These are phyloP conservation scores for Xylaria telfairii DNA, from an alignment of 495 filamentous ascomycete species.

Conservation along the genomic window DNA sequence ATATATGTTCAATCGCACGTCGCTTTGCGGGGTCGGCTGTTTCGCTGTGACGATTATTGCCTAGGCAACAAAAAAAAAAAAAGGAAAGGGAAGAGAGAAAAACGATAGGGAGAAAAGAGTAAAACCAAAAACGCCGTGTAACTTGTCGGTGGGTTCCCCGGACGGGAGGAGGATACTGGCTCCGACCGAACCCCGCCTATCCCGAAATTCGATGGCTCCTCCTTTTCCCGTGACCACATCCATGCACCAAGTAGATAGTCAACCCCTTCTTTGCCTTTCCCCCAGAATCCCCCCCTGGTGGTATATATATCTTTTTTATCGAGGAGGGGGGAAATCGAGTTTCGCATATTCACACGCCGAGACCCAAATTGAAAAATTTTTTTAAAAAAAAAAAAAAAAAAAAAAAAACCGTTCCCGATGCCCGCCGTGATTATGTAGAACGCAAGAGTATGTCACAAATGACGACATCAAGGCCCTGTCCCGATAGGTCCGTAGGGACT, in stretches of 20 bases:
- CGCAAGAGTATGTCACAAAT: background rate
- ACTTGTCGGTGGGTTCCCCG: background rate
- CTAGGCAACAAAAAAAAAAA: background rate
- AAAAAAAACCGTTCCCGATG: background rate
- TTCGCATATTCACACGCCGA: background rate
- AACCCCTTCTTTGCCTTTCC: background rate
- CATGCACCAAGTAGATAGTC: too few species aligned
- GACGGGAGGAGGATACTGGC: background rate
- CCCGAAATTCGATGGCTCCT: background rate
- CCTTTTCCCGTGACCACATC: background rate
- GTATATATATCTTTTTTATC: background rate
- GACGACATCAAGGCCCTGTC: slow-evolving; percentile 9
- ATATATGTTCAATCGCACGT: background rate
- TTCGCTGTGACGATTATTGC: background rate
- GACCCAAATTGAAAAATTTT: too few species aligned
- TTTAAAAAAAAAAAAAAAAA: too few species aligned
- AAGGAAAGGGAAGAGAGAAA: background rate
- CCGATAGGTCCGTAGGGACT: slow-evolving; percentile 30
- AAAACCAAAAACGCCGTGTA: background rate
- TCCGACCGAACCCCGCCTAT: background rate
- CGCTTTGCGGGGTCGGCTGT: background rate
- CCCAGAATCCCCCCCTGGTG: background rate
- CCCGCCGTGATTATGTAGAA: background rate
- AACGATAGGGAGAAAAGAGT: too few species aligned
- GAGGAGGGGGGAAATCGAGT: background rate